A percentile compares a stretch with the other conserved stretches of the same genome.
Conservation (phyloP, 2,329 filamentous ascomycete genomes). For the Trichoderma pleuroti region DNA sequence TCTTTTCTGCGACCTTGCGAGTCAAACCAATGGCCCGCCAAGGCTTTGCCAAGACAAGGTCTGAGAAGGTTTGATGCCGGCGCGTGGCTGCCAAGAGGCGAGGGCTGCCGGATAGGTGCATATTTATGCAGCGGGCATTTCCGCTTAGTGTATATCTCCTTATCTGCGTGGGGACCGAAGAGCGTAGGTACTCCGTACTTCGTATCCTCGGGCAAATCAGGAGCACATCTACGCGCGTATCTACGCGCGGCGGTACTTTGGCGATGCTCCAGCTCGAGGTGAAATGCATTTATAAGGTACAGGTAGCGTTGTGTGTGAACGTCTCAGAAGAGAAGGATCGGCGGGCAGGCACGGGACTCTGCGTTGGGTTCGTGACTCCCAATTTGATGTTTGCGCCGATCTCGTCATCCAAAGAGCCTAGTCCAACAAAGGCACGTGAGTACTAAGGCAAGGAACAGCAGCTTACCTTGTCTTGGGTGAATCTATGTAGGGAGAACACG, state of each 20-base stretch:
- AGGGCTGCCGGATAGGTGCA: neutral
- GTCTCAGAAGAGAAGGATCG: neutral
- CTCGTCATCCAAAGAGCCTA: neutral
- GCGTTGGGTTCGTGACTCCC: neutral
- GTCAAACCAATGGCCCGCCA: constrained; percentile 11
- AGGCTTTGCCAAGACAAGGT: constrained; percentile 13
- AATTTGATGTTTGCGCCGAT: neutral
- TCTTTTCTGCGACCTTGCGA: neutral
- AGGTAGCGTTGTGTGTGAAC: neutral
- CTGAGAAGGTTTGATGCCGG: constrained; percentile 2
- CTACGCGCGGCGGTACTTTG: neutral
- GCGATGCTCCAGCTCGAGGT: neutral
- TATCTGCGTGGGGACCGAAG: neutral
- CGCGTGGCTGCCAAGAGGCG: constrained; percentile 2
- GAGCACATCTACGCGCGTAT: neutral
- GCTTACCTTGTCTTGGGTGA: neutral
- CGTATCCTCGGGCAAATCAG: neutral
- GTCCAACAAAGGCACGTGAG: neutral
- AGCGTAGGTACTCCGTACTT: too few relatives aligned
- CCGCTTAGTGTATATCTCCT: neutral
- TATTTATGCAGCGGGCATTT: neutral
- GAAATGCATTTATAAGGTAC: neutral
- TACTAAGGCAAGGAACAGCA: neutral
- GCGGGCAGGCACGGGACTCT: neutral
- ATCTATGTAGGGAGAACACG: too few relatives aligned